A percentile compares a stretch with the other conserved stretches of the same genome.
phyloP scores from a whole-genome alignment of 352 stramenopile species.

The Halophytophthora polymorphica region DNA sequence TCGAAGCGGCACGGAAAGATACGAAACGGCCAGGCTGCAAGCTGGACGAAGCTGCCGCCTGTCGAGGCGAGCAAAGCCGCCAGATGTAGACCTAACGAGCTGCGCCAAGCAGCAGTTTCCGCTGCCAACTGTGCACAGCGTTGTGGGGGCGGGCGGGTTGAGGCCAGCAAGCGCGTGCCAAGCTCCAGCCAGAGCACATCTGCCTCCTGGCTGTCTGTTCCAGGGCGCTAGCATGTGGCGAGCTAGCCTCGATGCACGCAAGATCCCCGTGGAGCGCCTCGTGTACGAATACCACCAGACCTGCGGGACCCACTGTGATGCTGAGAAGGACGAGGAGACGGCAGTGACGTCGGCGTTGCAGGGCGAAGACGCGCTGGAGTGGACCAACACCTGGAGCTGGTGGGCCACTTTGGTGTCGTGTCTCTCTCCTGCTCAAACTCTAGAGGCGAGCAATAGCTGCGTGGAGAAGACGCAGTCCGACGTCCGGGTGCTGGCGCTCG shows the following conservation, averaged over 20 bases:
- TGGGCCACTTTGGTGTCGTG: slow-evolving; percentile 2
- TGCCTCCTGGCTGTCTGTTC: too few relatives aligned
- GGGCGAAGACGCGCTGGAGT: slow-evolving; percentile 2
- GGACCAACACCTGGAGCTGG: neutral
- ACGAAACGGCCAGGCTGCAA: too few relatives aligned
- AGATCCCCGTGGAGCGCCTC: slow-evolving; percentile 14
- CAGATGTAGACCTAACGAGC: too few relatives aligned
- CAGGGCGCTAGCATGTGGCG: neutral
- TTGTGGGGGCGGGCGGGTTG: too few relatives aligned
- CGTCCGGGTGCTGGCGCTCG: slow-evolving; percentile 2
- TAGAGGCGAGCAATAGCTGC: neutral
- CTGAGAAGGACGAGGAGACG: neutral
- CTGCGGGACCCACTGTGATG: neutral
- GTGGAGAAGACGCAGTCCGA: neutral
- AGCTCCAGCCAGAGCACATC: too few relatives aligned
- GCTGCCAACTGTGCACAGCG: too few relatives aligned
- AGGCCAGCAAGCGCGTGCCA: too few relatives aligned
- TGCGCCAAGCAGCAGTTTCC: too few relatives aligned
- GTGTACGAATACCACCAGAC: slow-evolving; percentile 1
- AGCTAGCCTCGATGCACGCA: slow-evolving; percentile 2
- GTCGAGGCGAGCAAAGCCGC: too few relatives aligned
- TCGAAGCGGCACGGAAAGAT: too few relatives aligned
- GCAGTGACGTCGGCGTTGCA: neutral
- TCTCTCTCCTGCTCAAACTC: neutral
- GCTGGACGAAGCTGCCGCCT: too few relatives aligned